Evolutionary conservation across 1,284 basidiomycete genomes (phyloP), one percentile per base, ranked within the genome.

Genomic region (Irpex sp.): DNA sequence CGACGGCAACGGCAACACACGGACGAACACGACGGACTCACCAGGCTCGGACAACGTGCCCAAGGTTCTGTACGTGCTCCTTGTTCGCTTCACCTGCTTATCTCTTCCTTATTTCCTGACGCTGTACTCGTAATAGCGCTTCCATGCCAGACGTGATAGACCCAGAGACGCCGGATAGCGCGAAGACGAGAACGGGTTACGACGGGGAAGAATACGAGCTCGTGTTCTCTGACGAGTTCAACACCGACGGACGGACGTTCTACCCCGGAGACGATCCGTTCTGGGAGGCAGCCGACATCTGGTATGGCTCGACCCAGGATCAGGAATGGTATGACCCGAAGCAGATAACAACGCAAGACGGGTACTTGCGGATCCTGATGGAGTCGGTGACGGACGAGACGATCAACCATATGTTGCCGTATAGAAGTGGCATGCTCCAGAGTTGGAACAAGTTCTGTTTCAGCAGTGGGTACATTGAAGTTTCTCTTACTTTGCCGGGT

Each of bases 361-460:
- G 94, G 1, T 76, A 80, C 21, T 80, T 96, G 43, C 83, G 87
- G 51, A 90, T 96, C 69, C 87, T 86, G 1, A 84, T 94, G 81
- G 86, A 88, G 63, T 78, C 82, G 43, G 75, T 79, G 1, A 68
- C 61, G 5, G 72, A 73, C 61, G 13, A 60, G 9, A 64, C 66
- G 9, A 47, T 77, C 5, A 87, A 87, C 61, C 86, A 94, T 70
- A 81, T 80, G 11, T 79, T 94, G 65, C 79, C 83, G 63, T 94
- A 89, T 74, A 81, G 83, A 36, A 83, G 82, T 50, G 88, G 86
- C 0, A 89, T 89, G 86, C 69, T 90, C 1, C 84, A 87, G 71
- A 82, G 78, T 63, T 92, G 92, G 90, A 93, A 93, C 75, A 93
- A 95, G 76, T 90, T 95, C 73, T 96, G 94, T 74, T 96, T 95